A percentile compares a stretch with the other conserved stretches of the same genome.
Conservation (phyloP, 2,329 filamentous ascomycete species). For the Byssoonygena ceratinophila region DNA sequence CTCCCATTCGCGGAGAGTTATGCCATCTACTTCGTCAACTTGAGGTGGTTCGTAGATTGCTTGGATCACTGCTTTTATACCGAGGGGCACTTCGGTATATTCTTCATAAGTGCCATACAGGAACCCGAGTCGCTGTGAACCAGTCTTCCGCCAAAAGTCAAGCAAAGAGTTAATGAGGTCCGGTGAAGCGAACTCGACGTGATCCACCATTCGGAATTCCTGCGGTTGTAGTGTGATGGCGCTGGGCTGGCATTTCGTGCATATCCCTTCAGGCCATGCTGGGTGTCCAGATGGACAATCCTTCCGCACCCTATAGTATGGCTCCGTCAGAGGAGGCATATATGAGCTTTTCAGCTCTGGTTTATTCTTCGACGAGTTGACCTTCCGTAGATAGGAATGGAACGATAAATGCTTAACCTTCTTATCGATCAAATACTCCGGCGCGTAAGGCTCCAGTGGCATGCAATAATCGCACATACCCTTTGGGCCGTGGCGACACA, state of each 20-base stretch:
- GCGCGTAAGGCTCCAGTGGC: constrained; percentile 85
- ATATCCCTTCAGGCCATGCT: constrained; percentile 90
- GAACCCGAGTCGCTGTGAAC: constrained; percentile 74
- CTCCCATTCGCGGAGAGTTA: constrained; percentile 74
- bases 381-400: constrained; percentile 85
- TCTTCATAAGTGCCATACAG: constrained; percentile 84
- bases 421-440: constrained; percentile 81
- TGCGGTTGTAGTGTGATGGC: constrained; percentile 93
- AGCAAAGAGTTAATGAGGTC: constrained; percentile 80
- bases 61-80: constrained; percentile 90
- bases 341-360: constrained; percentile 87
- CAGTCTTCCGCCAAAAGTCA: constrained; percentile 81
- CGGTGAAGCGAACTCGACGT: constrained; percentile 87
- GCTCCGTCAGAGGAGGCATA: constrained; percentile 88
- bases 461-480: constrained; percentile 99
- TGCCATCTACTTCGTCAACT: constrained; percentile 74
- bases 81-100: constrained; percentile 84
- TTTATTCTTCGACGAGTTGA: constrained; percentile 94
- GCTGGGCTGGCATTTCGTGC: constrained; percentile 94
- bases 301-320: constrained; percentile 77
- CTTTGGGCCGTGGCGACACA: constrained; percentile 93
- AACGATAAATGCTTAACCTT: constrained; percentile 99
- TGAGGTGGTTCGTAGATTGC: constrained; percentile 96
- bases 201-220: constrained; percentile 91
- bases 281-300: constrained; percentile 90